Evolutionary conservation across 2,329 filamentous ascomycete species (phyloP), one percentile per base, ranked within the genome.

Genomic region (Trichophyton verrucosum): DNA sequence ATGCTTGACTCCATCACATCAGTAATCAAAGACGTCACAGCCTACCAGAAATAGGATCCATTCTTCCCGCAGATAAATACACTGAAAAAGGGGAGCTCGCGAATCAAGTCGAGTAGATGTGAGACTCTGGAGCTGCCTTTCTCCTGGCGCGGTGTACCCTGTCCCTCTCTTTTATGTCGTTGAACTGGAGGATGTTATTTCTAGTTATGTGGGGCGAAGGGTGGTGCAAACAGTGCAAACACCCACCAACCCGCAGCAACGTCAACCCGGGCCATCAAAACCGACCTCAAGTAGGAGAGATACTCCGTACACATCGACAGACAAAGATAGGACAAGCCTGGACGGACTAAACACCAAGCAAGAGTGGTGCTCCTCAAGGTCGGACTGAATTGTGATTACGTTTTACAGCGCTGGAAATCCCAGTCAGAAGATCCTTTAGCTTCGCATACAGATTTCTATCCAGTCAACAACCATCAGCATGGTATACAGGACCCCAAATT

Each of bases 21-120:
- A 38, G 27, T 42, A 38, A 13, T 15, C 1, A 27, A 40, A 49
- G 68, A 15, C 22, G 20, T 22, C n/a, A 8, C 9, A 15, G 22
- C 76, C 70, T 71, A 84, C 82, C 78, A 70, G 79, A 75, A 72
- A 84, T 78, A 63, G 80, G 75, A 62, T 80, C 77, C 82, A 84
- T 84, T 60, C 6, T 44, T 55, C 6, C n/a, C 22, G 1, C 20
- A 13, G 40, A 44, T 44, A 13, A 51, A 22, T 24, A 27, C 11
- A 2, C 51, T 20, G 51, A 1, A 38, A 15, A 7, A 30, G 7
- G 7, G 4, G 4, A 55, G 11, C 9, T 38, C 51, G 20, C 27
- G 13, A 33, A 30, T 13, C 22, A 33, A 11, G 13, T 27, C 17
- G 9, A 33, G 17, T 11, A 22, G 20, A 47, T 20, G 24, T 11